Base-by-base conservation (phyloP, 129 eudicot genomes). In the Centaurea solstitialis region DNA sequence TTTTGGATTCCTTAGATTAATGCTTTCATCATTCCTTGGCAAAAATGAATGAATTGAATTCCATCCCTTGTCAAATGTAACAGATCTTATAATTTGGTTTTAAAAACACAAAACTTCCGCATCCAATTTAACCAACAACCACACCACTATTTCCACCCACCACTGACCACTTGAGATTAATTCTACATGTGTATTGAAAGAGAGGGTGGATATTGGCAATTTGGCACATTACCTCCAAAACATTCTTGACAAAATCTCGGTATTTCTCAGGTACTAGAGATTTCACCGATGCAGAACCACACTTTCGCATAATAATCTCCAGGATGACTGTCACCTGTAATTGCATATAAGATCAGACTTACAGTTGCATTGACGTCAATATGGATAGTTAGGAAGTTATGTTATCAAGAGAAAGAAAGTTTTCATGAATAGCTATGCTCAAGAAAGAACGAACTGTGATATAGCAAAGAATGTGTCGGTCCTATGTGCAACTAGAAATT, bases 221-320 rank as follows among this genome's bases (percentile, higher is more conserved):
- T 50, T 57, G 33, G 70, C 43, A 39, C 15, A 69, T 53, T 50
- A 93, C 99, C 97, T 82, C 92, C 40, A 85, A 72, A 68, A 96
- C 98, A 68, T 79, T 77, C 72, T 84, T 86, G 72, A 93, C 77
- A 76, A 93, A 93, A 59, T 86, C 83, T 30, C 78, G 83, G 80
- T 88, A 91, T 81, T 90, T 91, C 17, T 83, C 91, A 40, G 98
- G 97, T 22, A 85, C 90, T 70, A 90, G 76, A 59, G 73, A 77
- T 86, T 91, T 86, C 72, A 96, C 85, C 50, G 94, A 69, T 8
- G 88, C 91, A 84, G 86, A 70, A 74, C 99, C 99, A 87, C 95
- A 96, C 84, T 88, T 96, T 35, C 99, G 86, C 84, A 91, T 89
- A 88, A 96, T 35, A 79, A 96, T 91, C 95, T 96, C 99, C 76